Evolutionary conservation across 768 basidiomycete genomes (phyloP).

Genomic region (Tubosaeta sp.): DNA sequence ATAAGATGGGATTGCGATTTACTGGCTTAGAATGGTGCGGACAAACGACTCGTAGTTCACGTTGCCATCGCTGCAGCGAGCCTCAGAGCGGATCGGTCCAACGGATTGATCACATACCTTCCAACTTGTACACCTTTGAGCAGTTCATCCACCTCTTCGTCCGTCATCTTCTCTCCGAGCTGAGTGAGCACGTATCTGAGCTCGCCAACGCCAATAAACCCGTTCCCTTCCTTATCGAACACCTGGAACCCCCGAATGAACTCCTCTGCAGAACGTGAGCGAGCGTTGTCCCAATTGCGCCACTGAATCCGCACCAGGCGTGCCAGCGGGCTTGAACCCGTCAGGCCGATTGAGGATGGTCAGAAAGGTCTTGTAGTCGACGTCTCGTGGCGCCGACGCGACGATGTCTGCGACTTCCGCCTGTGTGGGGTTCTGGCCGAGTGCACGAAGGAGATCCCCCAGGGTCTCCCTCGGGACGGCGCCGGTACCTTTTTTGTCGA

Average conservation of each 20-base stretch:
- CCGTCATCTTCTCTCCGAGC: slow-evolving; percentile 96
- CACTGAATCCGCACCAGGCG: slow-evolving; percentile 59
- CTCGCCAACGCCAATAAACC: slow-evolving; percentile 47
- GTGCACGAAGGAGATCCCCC: slow-evolving; percentile 87
- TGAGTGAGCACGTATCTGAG: slow-evolving; percentile 86
- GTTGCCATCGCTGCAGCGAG: slow-evolving; percentile 74
- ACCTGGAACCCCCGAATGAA: slow-evolving; percentile 99
- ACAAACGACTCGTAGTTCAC: slow-evolving; percentile 93
- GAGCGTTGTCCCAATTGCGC: not conserved
- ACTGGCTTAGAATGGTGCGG: slow-evolving; percentile 89
- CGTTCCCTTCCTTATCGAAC: slow-evolving; percentile 80
- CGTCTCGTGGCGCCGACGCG: slow-evolving; percentile 68
- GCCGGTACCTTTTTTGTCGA: slow-evolving; percentile 95
- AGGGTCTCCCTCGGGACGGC: slow-evolving; percentile 83
- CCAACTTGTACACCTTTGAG: slow-evolving; percentile 94
- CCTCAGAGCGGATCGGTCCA: slow-evolving; percentile 1
- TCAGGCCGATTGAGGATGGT: slow-evolving; percentile 67
- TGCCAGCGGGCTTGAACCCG: slow-evolving; percentile 26
- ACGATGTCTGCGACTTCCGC: slow-evolving; percentile 85
- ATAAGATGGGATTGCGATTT: too few relatives aligned
- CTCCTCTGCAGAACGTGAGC: slow-evolving; percentile 60
- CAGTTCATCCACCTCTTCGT: slow-evolving; percentile 97
- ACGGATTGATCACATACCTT: slow-evolving; percentile 55
- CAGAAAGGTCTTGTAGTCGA: slow-evolving; percentile 91
- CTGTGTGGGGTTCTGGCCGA: slow-evolving; percentile 99